These are phyloP conservation scores for Madurella mycetomatis DNA, from an alignment of 2,329 filamentous ascomycete species.

Conservation along the genomic window DNA sequence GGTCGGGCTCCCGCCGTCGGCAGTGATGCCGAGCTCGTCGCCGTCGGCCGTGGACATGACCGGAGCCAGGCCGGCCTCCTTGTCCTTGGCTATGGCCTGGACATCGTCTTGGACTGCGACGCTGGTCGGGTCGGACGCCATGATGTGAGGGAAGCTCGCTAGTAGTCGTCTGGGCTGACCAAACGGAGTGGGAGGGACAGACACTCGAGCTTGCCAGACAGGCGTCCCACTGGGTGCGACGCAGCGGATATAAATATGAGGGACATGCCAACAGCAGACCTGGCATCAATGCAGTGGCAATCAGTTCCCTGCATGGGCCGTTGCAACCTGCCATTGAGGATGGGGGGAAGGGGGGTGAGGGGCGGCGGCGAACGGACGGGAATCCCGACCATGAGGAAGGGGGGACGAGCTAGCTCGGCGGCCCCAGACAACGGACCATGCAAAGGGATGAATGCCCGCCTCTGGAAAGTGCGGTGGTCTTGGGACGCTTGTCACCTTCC, in stretches of 20 bases:
- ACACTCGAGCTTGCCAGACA: background rate
- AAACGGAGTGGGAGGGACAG: background rate
- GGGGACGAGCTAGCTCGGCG: background rate
- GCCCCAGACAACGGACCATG: conserved; percentile 1
- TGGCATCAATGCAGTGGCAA: background rate
- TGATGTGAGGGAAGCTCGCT: conserved; percentile 2
- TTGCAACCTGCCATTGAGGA: conserved; percentile 6
- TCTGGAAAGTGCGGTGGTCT: conserved; percentile 16
- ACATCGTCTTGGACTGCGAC: conserved; percentile 17
- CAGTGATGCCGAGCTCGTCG: conserved; percentile 13
- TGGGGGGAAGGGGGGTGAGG: background rate
- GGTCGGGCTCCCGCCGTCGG: conserved; percentile 34
- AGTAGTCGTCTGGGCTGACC: background rate
- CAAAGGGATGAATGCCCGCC: conserved; percentile 13
- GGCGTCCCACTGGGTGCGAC: background rate
- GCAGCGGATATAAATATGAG: background rate
- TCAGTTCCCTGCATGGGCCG: background rate
- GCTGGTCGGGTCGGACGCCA: conserved; percentile 19
- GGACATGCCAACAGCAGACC: background rate
- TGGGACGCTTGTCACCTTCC: conserved; percentile 21
- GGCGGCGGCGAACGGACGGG: background rate
- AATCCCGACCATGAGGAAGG: conserved; percentile 4
- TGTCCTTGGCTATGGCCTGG: conserved; percentile 14
- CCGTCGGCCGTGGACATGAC: conserved; percentile 5
- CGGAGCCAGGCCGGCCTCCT: conserved; percentile 14